Conservation (phyloP, 2,329 filamentous ascomycete species). For the Fusarium humuli region DNA sequence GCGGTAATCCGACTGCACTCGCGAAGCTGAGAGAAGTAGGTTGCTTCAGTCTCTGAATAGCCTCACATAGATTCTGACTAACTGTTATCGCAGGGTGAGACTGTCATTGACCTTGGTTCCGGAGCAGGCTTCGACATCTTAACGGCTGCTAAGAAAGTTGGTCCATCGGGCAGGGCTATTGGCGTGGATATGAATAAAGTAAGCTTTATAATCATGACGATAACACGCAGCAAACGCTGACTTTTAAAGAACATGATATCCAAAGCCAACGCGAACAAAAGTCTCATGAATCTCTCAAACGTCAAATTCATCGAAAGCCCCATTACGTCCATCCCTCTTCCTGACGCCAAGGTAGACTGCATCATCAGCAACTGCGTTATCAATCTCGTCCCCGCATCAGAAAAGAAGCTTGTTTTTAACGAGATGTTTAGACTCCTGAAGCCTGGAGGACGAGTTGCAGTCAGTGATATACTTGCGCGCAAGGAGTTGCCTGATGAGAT, state of each 20-base stretch:
- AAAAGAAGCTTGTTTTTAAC: slow-evolving; percentile 65
- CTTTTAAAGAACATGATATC: neutral
- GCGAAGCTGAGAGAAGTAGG: neutral
- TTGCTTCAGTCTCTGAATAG: accelerated
- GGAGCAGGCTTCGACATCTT: slow-evolving; percentile 10
- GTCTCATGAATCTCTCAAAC: neutral
- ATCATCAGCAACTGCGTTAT: slow-evolving; percentile 74
- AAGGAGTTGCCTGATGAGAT: slow-evolving; percentile 61
- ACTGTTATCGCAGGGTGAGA: neutral
- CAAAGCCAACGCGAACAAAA: neutral
- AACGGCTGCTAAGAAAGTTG: neutral
- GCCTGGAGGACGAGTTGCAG: slow-evolving; percentile 66
- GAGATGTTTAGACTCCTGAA: slow-evolving; percentile 70
- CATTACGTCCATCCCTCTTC: neutral
- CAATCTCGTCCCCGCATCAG: slow-evolving; percentile 65
- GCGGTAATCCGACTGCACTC: neutral
- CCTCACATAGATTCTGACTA: accelerated
- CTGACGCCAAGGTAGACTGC: neutral
- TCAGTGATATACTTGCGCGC: slow-evolving; percentile 68
- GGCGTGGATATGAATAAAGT: slow-evolving; percentile 16
- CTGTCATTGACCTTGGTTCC: slow-evolving; percentile 6
- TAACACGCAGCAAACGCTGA: no score
- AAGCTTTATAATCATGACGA: no score
- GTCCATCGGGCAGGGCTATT: neutral
- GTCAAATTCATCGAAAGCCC: neutral